A percentile compares a stretch with the other conserved stretches of the same genome.
These are phyloP conservation scores for Exutisphaerella laricina DNA, from an alignment of 2,329 filamentous ascomycete genomes.

Conservation along the genomic window DNA sequence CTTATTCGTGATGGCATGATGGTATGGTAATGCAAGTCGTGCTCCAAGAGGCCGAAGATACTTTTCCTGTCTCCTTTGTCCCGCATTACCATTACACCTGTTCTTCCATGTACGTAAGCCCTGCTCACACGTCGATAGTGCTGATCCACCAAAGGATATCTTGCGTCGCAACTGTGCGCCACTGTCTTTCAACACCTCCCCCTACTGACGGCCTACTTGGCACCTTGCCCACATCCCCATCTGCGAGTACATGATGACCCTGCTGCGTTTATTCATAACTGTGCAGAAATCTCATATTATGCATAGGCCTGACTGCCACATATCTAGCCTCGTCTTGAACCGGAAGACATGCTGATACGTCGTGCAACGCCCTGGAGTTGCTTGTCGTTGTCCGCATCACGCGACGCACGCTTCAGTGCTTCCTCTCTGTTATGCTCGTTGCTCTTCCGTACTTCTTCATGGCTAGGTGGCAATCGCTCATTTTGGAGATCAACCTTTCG, in stretches of 20 bases:
- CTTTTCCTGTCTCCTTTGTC: background rate
- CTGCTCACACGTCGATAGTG: background rate
- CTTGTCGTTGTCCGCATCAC: slow-evolving; percentile 87
- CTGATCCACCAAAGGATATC: background rate
- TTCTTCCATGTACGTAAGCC: background rate
- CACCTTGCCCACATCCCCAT: background rate
- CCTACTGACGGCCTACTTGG: background rate
- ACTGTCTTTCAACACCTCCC: background rate
- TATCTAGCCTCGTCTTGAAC: slow-evolving; percentile 32
- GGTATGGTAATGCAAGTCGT: background rate
- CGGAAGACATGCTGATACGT: slow-evolving; percentile 83
- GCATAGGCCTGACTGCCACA: background rate
- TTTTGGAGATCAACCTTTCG: slow-evolving; percentile 96
- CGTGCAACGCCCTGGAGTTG: slow-evolving; percentile 80
- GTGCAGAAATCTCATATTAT: background rate
- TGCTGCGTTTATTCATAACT: background rate
- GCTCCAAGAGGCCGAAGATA: background rate
- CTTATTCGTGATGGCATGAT: background rate
- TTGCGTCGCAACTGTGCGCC: no score
- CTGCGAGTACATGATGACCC: no score
- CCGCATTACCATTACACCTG: background rate
- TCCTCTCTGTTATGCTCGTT: slow-evolving; percentile 74
- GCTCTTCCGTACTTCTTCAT: slow-evolving; percentile 82
- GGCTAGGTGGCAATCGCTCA: slow-evolving; percentile 83
- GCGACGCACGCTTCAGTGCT: slow-evolving; percentile 77